Conservation (phyloP, 805 yeast species). For the Candida arabinofermentans region DNA sequence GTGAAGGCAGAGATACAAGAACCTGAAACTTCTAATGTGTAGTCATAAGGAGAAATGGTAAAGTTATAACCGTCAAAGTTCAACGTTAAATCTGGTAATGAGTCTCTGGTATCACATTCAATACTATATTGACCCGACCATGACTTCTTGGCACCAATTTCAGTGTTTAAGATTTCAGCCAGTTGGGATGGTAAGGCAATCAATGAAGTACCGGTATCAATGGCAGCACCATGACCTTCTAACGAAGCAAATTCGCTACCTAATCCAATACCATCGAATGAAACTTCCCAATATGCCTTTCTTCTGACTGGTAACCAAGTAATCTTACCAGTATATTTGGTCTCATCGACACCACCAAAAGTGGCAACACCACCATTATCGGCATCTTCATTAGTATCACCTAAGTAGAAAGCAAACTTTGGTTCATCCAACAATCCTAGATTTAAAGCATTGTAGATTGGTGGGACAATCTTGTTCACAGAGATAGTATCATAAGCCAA, state of each 20-base stretch:
- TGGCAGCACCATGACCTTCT: slow-evolving; percentile 87
- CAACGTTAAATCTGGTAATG: slow-evolving; percentile 88
- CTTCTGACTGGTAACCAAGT: slow-evolving; percentile 98
- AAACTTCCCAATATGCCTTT: slow-evolving; percentile 99
- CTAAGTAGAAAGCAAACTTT: slow-evolving; percentile 87
- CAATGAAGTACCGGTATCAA: slow-evolving; percentile 97
- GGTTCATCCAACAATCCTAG: slow-evolving; percentile 79
- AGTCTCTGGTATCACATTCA: slow-evolving; percentile 82
- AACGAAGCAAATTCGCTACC: slow-evolving; percentile 90
- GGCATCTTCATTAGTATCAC: slow-evolving; percentile 64
- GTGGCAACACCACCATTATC: slow-evolving; percentile 87
- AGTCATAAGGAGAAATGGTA: slow-evolving; percentile 84
- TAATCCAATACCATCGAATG: slow-evolving; percentile 82
- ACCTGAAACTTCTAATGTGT: slow-evolving; percentile 91
- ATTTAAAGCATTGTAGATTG: slow-evolving; percentile 83
- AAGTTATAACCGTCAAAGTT: slow-evolving; percentile 88
- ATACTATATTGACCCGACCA: slow-evolving; percentile 97
- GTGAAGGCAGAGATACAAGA: slow-evolving; percentile 95
- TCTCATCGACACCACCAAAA: slow-evolving; percentile 87
- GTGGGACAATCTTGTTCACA: slow-evolving; percentile 87
- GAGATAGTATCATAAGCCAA: slow-evolving; percentile 90
- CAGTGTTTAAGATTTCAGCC: slow-evolving; percentile 91
- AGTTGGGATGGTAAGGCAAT: slow-evolving; percentile 91
- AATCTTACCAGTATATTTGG: slow-evolving; percentile 74
- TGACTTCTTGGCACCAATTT: slow-evolving; percentile 94